A percentile compares a stretch with the other conserved stretches of the same genome.
Conservation (phyloP, 352 stramenopile genomes). For the Pythium dissotocum region DNA sequence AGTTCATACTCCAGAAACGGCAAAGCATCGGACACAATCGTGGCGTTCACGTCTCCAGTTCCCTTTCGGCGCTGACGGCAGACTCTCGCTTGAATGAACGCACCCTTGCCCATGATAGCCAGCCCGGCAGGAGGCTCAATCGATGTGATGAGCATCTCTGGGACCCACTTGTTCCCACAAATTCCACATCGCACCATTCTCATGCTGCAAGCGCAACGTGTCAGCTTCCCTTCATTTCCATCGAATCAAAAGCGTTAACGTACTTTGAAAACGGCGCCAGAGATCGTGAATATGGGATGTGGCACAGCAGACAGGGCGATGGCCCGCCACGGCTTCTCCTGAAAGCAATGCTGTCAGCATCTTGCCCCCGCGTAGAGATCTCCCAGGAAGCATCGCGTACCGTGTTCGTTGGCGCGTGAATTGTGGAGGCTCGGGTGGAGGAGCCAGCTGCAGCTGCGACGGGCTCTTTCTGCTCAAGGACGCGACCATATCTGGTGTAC, state of each 20-base stretch:
- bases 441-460: constrained; percentile 36
- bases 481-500: constrained; percentile 37
- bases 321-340: constrained; percentile 49
- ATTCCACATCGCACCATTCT: constrained; percentile 95
- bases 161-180: constrained; percentile 98
- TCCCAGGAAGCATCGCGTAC: not conserved
- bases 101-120: constrained; percentile 89
- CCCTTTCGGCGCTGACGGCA: constrained; percentile 92
- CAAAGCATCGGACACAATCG: constrained; percentile 95
- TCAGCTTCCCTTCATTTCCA: not conserved
- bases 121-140: constrained; percentile 84
- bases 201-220: constrained; percentile 69
- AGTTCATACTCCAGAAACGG: constrained; percentile 99
- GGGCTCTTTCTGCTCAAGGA: constrained; percentile 49
- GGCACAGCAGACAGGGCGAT: constrained; percentile 93
- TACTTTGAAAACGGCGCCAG: constrained; percentile 95
- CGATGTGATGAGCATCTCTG: constrained; percentile 92
- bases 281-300: constrained; percentile 96
- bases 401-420: constrained; percentile 19
- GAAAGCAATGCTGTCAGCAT: not conserved
- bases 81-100: constrained; percentile 96
- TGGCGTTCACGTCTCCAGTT: constrained; percentile 94
- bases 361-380: no score
- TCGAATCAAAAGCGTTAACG: constrained; percentile 1
- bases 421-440: constrained; percentile 24